Base-by-base conservation (phyloP, 441 rosid genomes). In the Omphalea diandra region DNA sequence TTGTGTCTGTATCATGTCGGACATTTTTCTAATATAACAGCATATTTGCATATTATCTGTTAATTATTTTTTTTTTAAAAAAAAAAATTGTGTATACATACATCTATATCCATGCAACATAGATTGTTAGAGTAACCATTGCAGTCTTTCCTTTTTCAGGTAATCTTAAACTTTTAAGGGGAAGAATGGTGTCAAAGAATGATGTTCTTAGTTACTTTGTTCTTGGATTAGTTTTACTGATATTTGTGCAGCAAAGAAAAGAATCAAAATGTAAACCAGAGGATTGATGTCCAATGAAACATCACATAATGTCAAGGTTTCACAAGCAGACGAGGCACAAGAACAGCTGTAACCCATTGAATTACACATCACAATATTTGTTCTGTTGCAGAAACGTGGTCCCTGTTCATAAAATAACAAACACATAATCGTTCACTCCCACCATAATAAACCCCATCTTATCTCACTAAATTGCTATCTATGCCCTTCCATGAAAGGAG, bases 401-500 rank as follows among this genome's bases (percentile, higher is more conserved):
- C 57, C 76, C 52, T n/a, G n/a, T 15, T 52, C 52, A 29, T 14
- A 32, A 58, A 43, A 15, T 14, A 43, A 54, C 44, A 68, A 46
- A 69, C 7, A 49, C 27, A 69, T 18, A 44, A 56, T 58, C 44
- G 18, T n/a, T 27, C 22, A 12, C 24, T 12, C 20, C 46, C 26
- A 12, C 17, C 17, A 24, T 29, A 11, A 49, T 20, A 60, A 63
- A 60, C 63, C 49, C 50, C 31, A 22, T 35, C 15, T 7, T 36
- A 55, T 64, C 67, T 71, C 29, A 31, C 78, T 32, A 70, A 61
- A 41, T 31, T 54, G 36, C 44, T 61, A 55, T 63, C 72, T 31
- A 46, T 35, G 63, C 52, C 40, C 63, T 58, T 47, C 59, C 31
- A 75, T 4, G 4, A 47, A 59, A 57, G 14, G 63, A 70, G 55